phyloP scores from a whole-genome alignment of 768 basidiomycete species.

The Cyclocybe aegerita region DNA sequence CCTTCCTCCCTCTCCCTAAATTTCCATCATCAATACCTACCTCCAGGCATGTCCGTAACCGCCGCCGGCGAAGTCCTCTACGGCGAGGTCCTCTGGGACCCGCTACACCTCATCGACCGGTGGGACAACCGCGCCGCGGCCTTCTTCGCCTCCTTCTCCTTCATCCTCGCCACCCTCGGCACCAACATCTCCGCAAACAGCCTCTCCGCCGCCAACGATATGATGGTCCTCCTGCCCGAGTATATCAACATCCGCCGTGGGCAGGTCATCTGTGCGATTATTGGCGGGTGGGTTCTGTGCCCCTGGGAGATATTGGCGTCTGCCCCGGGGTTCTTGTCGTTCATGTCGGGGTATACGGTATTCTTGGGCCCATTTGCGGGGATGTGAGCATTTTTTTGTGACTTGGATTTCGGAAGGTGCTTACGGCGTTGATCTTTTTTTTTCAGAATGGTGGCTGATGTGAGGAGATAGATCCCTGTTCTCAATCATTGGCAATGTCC shows the following conservation, averaged over 20 bases:
- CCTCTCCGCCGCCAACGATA: slow-evolving; percentile 75
- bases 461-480: slow-evolving; percentile 20
- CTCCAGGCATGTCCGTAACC: slow-evolving; percentile 69
- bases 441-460: slow-evolving; percentile 46
- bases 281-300: slow-evolving; percentile 84
- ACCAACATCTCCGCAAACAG: slow-evolving; percentile 79
- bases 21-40: neutral
- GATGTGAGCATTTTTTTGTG: slow-evolving; percentile 45
- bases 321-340: slow-evolving; percentile 68
- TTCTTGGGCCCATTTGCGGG: slow-evolving; percentile 86
- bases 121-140: slow-evolving; percentile 87
- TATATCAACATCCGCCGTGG: slow-evolving; percentile 85
- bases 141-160: slow-evolving; percentile 80
- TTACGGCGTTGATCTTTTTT: neutral
- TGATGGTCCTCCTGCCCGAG: slow-evolving; percentile 73
- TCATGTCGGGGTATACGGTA: slow-evolving; percentile 84
- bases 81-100: slow-evolving; percentile 69
- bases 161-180: slow-evolving; percentile 70
- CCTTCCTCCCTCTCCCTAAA: neutral
- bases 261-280: slow-evolving; percentile 71
- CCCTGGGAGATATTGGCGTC: slow-evolving; percentile 83
- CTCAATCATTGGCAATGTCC: neutral
- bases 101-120: slow-evolving; percentile 67
- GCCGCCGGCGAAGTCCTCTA: slow-evolving; percentile 74
- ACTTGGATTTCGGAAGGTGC: neutral